Conservation (phyloP, 176 grass and related monocot species). For the Secale cereale region DNA sequence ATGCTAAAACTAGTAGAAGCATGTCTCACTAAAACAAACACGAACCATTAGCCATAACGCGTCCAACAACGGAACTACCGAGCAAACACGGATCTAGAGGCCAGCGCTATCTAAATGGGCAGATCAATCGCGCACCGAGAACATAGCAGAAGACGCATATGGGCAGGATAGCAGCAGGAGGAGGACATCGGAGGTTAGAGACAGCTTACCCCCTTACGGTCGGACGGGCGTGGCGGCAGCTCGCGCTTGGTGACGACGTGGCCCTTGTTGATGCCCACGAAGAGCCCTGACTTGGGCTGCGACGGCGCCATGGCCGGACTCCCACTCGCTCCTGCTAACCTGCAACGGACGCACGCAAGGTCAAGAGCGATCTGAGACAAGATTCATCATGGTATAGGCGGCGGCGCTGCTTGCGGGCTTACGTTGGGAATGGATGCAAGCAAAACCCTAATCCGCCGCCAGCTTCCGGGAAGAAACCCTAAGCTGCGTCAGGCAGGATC, state of each 20-base stretch:
- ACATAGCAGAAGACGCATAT: not conserved
- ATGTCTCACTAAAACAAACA: no score
- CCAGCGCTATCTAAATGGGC: not conserved
- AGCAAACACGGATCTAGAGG: not conserved
- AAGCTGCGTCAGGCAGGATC: not conserved
- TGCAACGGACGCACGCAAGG: not conserved
- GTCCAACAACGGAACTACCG: not conserved
- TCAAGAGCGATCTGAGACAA: not conserved
- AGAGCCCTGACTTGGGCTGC: constrained; percentile 56
- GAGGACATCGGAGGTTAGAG: not conserved
- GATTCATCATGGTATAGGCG: not conserved
- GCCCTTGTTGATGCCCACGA: constrained; percentile 66
- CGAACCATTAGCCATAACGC: no score
- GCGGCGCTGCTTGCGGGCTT: not conserved
- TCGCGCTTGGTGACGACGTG: constrained; percentile 68
- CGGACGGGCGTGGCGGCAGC: constrained; percentile 49
- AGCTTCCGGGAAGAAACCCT: not conserved
- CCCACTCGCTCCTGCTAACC: not conserved
- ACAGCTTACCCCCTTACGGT: constrained; percentile 52
- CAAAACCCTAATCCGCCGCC: constrained; percentile 8
- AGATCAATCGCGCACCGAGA: not conserved
- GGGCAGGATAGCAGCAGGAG: not conserved
- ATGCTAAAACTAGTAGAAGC: no score
- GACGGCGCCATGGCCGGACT: constrained; percentile 42
- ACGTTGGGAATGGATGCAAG: not conserved